Base-by-base conservation (phyloP, 164 flowering plant genomes). In the Nymphaea colorata region DNA sequence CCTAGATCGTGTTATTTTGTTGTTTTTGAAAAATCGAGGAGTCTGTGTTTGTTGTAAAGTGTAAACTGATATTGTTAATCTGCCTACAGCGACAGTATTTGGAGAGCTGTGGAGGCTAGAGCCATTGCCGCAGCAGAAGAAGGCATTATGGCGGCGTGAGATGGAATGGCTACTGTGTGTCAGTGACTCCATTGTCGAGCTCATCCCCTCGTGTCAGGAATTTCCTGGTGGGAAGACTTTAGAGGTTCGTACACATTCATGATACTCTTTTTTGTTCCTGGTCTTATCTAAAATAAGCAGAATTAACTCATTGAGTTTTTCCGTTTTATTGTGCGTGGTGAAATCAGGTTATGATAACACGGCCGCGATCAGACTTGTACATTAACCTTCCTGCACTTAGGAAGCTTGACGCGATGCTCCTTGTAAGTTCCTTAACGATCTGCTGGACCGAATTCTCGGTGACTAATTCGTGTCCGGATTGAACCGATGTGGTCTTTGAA, bases 91-190 rank as follows among this genome's bases (percentile, higher is more conserved):
- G 44, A 78, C 82, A 66, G 89, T 89, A 11, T 91, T 89, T 76
- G 96, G 97, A 64, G 86, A 89, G 68, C 77, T 85, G 17, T 87
- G 92, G 97, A 86, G 85, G 73, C 68, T 91, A 69, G 93, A 89
- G 71, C 96, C 97, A 4, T 68, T 91, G 78, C 77, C 86, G 1
- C 71, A 79, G 4, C 83, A 76, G 73, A 91, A 80, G 82, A 89
- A 79, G 76, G 60, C 77, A 10, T 84, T 82, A 85, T 91, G 97
- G 97, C 69, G 69, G 4, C 74, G 93, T 62, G 97, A 91, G 70
- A 89, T 91, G 90, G 89, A 85, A n/a, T 91, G 93, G 88, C 79
- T 91, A 7, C 70, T 91, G 55, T 81, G 80, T 59, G 90, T 86
- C 10, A 83, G 89, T 45, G 86, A 91, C 72, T 84, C 82, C 3